A percentile compares a stretch with the other conserved stretches of the same genome.
phyloP scores from a whole-genome alignment of 805 yeast species.

The Candida boleticola region DNA sequence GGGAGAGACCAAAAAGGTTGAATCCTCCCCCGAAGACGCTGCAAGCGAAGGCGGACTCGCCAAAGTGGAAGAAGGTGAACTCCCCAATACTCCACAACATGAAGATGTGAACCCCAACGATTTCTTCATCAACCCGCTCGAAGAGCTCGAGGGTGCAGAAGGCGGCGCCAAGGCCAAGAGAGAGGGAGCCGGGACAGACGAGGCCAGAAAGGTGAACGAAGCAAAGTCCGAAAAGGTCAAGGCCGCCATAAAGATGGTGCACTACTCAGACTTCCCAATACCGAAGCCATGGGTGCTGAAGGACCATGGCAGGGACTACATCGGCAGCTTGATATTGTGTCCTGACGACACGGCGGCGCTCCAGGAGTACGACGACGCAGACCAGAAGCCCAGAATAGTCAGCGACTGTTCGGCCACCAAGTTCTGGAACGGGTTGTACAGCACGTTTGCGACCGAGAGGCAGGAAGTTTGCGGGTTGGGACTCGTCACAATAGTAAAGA shows the following conservation, averaged over 20 bases:
- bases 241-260: slow-evolving; percentile 44
- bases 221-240: background rate
- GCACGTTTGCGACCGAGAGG: background rate
- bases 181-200: background rate
- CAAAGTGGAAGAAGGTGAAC: background rate
- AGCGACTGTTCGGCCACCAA: slow-evolving; percentile 3
- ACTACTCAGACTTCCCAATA: slow-evolving; percentile 64
- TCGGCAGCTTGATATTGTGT: background rate
- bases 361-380: background rate
- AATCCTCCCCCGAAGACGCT: too few species aligned
- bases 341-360: background rate
- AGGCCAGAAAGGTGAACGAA: background rate
- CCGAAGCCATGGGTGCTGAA: slow-evolving; percentile 60
- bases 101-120: background rate
- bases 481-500: background rate
- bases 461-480: background rate
- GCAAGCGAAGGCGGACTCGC: background rate
- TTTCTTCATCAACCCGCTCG: background rate
- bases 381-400: background rate
- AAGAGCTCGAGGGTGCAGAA: background rate
- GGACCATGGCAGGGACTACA: slow-evolving; percentile 5
- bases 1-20: too few species aligned
- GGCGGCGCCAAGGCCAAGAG: background rate
- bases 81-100: too few species aligned
- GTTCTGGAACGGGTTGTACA: slow-evolving; percentile 3